Evolutionary conservation across 768 basidiomycete species (phyloP).

Genomic region (Pilatotrama ljubarskyi): DNA sequence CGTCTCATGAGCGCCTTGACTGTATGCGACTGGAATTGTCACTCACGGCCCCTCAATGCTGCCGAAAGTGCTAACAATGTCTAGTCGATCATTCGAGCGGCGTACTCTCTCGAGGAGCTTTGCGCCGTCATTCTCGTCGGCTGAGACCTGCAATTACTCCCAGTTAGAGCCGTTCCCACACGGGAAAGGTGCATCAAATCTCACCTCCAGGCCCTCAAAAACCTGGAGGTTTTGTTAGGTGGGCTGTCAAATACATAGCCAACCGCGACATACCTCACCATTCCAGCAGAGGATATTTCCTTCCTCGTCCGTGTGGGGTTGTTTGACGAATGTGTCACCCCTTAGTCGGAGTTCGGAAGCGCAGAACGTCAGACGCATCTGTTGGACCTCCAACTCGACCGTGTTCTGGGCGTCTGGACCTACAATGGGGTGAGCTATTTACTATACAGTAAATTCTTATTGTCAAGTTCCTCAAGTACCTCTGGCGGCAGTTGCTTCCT

Average conservation of each 20-base stretch:
- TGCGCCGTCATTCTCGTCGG: constrained; percentile 72
- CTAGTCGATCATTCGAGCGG: constrained; percentile 30
- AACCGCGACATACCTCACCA: constrained; percentile 69
- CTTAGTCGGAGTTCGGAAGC: constrained; percentile 77
- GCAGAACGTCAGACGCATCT: constrained; percentile 53
- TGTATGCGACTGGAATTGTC: not conserved
- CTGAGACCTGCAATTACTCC: constrained; percentile 56
- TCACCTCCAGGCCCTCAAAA: constrained; percentile 78
- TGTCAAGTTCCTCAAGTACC: constrained; percentile 40
- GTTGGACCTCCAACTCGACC: constrained; percentile 26
- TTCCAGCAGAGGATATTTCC: constrained; percentile 81
- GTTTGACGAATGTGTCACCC: constrained; percentile 54
- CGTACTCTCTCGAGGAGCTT: constrained; percentile 44
- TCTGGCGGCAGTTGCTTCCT: constrained; percentile 53
- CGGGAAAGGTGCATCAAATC: too few relatives aligned
- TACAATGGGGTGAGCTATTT: constrained; percentile 30
- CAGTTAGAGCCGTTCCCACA: too few relatives aligned
- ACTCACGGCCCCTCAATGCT: constrained; percentile 82
- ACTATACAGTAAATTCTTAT: too few relatives aligned
- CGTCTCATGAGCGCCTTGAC: not conserved
- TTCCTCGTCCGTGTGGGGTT: constrained; percentile 57
- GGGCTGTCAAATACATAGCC: too few relatives aligned
- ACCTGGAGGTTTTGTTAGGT: constrained; percentile 39
- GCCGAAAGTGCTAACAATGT: constrained; percentile 55
- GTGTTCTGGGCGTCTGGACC: constrained; percentile 65